Base-by-base conservation (phyloP, 495 filamentous ascomycete species). In the Durotheca rogersii region DNA sequence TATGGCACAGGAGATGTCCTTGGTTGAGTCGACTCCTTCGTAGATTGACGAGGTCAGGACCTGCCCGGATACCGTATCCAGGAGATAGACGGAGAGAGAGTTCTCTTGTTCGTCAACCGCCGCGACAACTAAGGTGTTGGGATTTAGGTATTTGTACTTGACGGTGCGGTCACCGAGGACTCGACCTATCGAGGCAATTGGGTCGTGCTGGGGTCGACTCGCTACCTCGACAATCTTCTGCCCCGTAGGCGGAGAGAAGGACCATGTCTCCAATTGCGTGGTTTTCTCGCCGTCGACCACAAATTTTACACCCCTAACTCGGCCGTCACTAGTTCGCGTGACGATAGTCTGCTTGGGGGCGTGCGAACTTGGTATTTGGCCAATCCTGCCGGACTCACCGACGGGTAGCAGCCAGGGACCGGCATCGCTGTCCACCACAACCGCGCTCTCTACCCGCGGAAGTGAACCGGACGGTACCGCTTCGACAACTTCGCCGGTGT, bases 81-180 rank as follows among this genome's bases (percentile, higher is more conserved):
- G 72, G 15, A 97, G 76, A 57, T 94, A 90, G 53, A 96, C 77
- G 1, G 81, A 81, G 6, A 85, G 83, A 0, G 69, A 73, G 4
- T 68, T 74, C 1, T 75, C 67, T 16, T 70, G 67, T 25, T 83
- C 77, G 43, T 85, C 72, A 12, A 83, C 72, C 6, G 89, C 80
- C 0, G 88, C 88, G 41, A 96, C 74, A 0, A 95, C 80, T 5
- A 90, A 72, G 4, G 91, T 74, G 67, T 97, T 96, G 1, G 88
- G 85, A 69, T 90, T 93, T 17, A 99, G 72, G 66, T 96, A 96
- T 72, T 99, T 99, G 80, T 97, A 99, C 50, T 95, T 77, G 31
- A 99, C 93, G 1, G 84, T 86, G 14, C 93, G 84, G 60, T 97
- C 84, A 40, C 89, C 90, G 23, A 97, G 81, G 14, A 95, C 93